phyloP scores from a whole-genome alignment of 2,329 filamentous ascomycete species.

The Ophiosphaerella herpotricha region DNA sequence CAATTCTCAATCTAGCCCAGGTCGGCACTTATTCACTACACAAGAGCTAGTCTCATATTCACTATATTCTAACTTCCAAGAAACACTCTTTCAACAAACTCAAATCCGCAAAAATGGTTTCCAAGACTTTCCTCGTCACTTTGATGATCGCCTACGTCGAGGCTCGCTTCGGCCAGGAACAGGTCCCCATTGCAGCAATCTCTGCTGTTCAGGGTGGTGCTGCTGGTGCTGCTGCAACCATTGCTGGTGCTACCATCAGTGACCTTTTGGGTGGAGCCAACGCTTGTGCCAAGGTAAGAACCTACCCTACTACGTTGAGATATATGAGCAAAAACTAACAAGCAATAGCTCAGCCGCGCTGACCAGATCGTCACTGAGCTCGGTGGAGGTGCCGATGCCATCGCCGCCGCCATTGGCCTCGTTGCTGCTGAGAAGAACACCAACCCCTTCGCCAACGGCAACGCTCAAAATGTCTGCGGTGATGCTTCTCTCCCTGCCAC shows the following conservation, averaged over 20 bases:
- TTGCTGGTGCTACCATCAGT: slow-evolving; percentile 65
- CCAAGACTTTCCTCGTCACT: slow-evolving; percentile 38
- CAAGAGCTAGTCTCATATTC: slow-evolving; percentile 45
- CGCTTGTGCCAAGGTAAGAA: slow-evolving; percentile 64
- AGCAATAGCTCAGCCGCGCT: slow-evolving; percentile 60
- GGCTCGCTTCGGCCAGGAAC: slow-evolving; percentile 66
- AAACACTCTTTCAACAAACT: slow-evolving; percentile 19
- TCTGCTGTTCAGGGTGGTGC: slow-evolving; percentile 58
- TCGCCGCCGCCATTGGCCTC: slow-evolving; percentile 65
- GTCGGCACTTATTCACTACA: slow-evolving; percentile 32
- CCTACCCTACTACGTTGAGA: neutral
- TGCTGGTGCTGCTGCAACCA: slow-evolving; percentile 65
- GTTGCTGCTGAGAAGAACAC: slow-evolving; percentile 75
- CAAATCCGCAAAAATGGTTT: slow-evolving; percentile 36
- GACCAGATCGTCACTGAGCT: slow-evolving; percentile 67
- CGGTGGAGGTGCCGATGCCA: slow-evolving; percentile 62
- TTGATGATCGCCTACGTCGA: slow-evolving; percentile 42
- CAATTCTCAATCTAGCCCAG: slow-evolving; percentile 33
- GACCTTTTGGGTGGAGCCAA: slow-evolving; percentile 68
- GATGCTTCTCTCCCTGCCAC: slow-evolving; percentile 67
- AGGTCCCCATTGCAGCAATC: slow-evolving; percentile 61
- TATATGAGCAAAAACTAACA: slow-evolving; percentile 20
- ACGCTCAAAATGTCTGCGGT: slow-evolving; percentile 65
- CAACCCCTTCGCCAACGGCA: slow-evolving; percentile 66
- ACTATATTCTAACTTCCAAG: slow-evolving; percentile 16